phyloP scores from a whole-genome alignment of 176 grass and related monocot species.

The Triticum monococcum region DNA sequence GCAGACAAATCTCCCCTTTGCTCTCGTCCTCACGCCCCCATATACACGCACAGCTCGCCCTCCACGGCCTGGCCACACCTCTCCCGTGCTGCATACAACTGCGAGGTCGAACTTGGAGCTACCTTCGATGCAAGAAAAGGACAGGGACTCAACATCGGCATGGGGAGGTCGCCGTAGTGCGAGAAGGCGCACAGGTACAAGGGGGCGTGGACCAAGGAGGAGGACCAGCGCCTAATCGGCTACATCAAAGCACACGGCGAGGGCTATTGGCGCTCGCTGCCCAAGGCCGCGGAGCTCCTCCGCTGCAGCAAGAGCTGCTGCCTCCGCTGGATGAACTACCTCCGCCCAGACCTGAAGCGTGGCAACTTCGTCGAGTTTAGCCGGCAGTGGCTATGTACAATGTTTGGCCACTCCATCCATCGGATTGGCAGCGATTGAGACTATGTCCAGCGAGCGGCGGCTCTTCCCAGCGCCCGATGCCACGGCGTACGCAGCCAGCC shows the following conservation, averaged over 20 bases:
- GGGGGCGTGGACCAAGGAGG: constrained; percentile 81
- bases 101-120: neutral
- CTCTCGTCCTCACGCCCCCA: neutral
- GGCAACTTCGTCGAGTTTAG: constrained; percentile 61
- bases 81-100: neutral
- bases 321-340: constrained; percentile 94
- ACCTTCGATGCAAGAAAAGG: constrained; percentile 2
- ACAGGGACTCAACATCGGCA: neutral
- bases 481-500: no score
- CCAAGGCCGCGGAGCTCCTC: constrained; percentile 74
- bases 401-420: no score
- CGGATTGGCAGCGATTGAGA: no score
- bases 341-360: constrained; percentile 81
- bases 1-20: neutral
- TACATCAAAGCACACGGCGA: constrained; percentile 79
- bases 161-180: constrained; percentile 84
- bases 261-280: constrained; percentile 72
- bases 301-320: constrained; percentile 91
- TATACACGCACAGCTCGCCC: constrained; percentile 31
- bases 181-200: constrained; percentile 92
- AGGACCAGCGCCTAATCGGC: constrained; percentile 70
- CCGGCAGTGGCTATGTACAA: no score
- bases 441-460: no score
- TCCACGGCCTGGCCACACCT: neutral
- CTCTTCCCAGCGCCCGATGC: no score